phyloP scores from a whole-genome alignment of 768 basidiomycete genomes.

The Tylopilus balloui region DNA sequence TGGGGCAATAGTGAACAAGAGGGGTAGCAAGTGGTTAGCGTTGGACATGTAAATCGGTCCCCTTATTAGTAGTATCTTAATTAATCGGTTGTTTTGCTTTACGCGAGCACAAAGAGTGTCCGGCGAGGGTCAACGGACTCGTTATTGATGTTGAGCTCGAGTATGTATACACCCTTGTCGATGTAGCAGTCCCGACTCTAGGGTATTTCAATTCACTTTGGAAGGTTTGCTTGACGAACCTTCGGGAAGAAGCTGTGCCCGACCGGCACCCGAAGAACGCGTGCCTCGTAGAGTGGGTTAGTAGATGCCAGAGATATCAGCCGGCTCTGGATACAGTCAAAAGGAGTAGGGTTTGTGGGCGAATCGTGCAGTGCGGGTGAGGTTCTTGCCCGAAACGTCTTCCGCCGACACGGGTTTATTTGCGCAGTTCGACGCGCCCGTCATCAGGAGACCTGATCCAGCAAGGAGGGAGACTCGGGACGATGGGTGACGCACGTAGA shows the following conservation, averaged over 20 bases:
- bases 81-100: background rate
- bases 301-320: background rate
- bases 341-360: background rate
- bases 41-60: slow-evolving; percentile 21
- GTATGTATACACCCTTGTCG: background rate
- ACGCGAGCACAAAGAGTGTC: background rate
- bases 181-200: background rate
- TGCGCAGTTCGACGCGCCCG: slow-evolving; percentile 24
- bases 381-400: background rate
- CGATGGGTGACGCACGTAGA: slow-evolving; percentile 27
- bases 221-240: background rate
- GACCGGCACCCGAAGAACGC: background rate
- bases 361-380: background rate
- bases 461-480: no score
- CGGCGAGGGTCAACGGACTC: background rate
- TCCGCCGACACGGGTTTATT: background rate
- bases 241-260: background rate
- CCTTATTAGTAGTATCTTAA: background rate
- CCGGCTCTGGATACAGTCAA: background rate
- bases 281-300: background rate
- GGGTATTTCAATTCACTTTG: background rate
- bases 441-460: no score
- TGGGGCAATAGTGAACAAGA: slow-evolving; percentile 17
- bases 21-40: slow-evolving; percentile 13
- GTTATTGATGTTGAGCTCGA: background rate